These are phyloP conservation scores for Graphilbum ipis-grandicollis DNA, from an alignment of 2,329 filamentous ascomycete genomes.

Conservation along the genomic window DNA sequence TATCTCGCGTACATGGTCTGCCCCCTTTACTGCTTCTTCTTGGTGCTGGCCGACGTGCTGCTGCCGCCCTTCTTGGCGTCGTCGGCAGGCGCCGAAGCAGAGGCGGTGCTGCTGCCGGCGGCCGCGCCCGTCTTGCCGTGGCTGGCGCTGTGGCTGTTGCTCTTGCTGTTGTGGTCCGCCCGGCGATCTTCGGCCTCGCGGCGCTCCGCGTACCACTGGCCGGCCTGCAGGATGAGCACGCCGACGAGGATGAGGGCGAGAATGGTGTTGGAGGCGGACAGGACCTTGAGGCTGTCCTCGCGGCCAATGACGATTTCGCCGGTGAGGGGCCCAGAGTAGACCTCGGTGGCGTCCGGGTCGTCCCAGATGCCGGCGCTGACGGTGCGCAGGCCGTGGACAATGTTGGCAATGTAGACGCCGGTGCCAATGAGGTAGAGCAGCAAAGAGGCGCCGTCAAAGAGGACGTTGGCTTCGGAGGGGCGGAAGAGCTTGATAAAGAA, in stretches of 20 bases:
- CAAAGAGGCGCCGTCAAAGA: constrained; percentile 76
- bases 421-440: constrained; percentile 74
- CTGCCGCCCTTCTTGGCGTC: constrained; percentile 10
- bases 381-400: constrained; percentile 81
- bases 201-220: constrained; percentile 95
- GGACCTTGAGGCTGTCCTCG: constrained; percentile 79
- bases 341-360: constrained; percentile 17
- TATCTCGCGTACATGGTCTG: no score
- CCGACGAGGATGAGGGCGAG: constrained; percentile 81
- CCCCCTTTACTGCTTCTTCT: constrained; percentile 10
- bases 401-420: constrained; percentile 88
- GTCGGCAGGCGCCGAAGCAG: no score
- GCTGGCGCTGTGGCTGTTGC: no score
- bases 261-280: constrained; percentile 91
- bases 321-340: constrained; percentile 24
- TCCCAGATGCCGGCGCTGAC: constrained; percentile 55
- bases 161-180: no score
- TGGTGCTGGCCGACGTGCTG: constrained; percentile 6
- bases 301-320: constrained; percentile 56
- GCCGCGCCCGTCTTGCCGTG: constrained; percentile 15
- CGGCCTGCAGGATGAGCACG: constrained; percentile 80
- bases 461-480: constrained; percentile 82
- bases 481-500: constrained; percentile 92
- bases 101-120: constrained; percentile 1
- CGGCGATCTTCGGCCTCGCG: constrained; percentile 78